Base-by-base conservation (phyloP, 768 basidiomycete species). In the Mycena venus region DNA sequence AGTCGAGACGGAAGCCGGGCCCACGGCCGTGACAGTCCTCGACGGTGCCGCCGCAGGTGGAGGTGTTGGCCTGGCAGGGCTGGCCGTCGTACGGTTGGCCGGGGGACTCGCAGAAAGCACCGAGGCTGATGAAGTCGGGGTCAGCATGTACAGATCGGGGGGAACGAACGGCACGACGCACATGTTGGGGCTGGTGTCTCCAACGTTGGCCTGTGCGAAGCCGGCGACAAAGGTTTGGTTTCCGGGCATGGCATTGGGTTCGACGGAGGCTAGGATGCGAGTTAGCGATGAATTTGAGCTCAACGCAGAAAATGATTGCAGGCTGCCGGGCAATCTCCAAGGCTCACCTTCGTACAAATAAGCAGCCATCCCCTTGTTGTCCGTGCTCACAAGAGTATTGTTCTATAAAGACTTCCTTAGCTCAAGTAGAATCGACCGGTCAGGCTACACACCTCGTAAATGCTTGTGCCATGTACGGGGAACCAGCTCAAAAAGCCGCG, bases 361-460 rank as follows among this genome's bases (percentile, higher is more conserved):
- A 10, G 94, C 94, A 4, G 94, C 94, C 93, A 95, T 95, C 47
- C 95, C 95, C 81, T 96, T 95, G 85, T 95, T 95, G 82, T 95
- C 95, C 4, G 88, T 83, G 81, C 93, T 95, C 34, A 95, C 89
- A n/a, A 95, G 84, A 0, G 94, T 95, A 75, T 95, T 95, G 79
- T 95, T 96, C 93, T 95, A 75, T 31, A 51, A 65, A 74, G 27
- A 38, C 8, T 25, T 32, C 32, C 10, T 44, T 6, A 55, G 9
- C 17, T n/a, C 14, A 27, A 27, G 29, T 12, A 32, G 1, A 15
- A 36, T 15, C 19, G 10, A 25, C 31, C 21, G 5, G 17, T 25
- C 21, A 25, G 27, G 32, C 27, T 27, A 70, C 80, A 23, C 76
- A 94, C 94, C 84, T 91, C 87, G 78, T 95, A 95, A n/a, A 95